A percentile compares a stretch with the other conserved stretches of the same genome.
Conservation (phyloP, 208 protist species). For the Trypanosoma rangeli region DNA sequence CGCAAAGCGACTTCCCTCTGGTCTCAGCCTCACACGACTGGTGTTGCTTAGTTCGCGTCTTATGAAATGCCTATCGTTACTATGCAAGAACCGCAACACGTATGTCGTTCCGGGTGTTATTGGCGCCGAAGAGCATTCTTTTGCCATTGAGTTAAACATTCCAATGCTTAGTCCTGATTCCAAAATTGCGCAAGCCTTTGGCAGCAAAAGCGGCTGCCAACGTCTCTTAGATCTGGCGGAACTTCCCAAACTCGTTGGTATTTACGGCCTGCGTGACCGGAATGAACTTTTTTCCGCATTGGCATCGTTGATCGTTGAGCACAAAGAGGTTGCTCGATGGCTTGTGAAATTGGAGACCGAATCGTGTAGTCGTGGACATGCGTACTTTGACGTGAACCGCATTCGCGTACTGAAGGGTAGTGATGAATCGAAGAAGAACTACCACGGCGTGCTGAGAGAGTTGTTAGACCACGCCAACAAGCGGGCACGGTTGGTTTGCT, state of each 20-base stretch:
- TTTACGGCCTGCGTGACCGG: constrained; percentile 50
- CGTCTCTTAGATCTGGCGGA: constrained; percentile 78
- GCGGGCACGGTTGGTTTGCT: constrained; percentile 76
- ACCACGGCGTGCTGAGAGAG: constrained; percentile 51
- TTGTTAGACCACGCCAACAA: constrained; percentile 67
- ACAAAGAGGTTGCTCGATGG: constrained; percentile 77
- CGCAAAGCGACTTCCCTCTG: constrained; percentile 52
- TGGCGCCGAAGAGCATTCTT: constrained; percentile 81
- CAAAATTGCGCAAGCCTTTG: constrained; percentile 72
- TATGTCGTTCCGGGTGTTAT: constrained; percentile 88
- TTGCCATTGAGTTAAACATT: constrained; percentile 81
- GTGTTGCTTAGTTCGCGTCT: constrained; percentile 71
- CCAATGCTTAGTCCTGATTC: constrained; percentile 84
- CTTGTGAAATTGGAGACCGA: constrained; percentile 92
- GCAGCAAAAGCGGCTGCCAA: constrained; percentile 79
- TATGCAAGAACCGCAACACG: constrained; percentile 58
- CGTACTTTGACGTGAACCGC: constrained; percentile 85
- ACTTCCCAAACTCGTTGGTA: constrained; percentile 67
- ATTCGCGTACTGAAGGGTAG: constrained; percentile 50
- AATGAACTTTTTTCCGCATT: constrained; percentile 63
- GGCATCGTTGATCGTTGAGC: constrained; percentile 63
- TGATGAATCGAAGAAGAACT: constrained; percentile 20
- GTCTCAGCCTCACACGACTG: constrained; percentile 77
- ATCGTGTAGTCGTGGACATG: constrained; percentile 79
- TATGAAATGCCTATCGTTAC: constrained; percentile 76